Base-by-base conservation (phyloP, 2,329 filamentous ascomycete genomes). In the Epicoccum sorghinum region DNA sequence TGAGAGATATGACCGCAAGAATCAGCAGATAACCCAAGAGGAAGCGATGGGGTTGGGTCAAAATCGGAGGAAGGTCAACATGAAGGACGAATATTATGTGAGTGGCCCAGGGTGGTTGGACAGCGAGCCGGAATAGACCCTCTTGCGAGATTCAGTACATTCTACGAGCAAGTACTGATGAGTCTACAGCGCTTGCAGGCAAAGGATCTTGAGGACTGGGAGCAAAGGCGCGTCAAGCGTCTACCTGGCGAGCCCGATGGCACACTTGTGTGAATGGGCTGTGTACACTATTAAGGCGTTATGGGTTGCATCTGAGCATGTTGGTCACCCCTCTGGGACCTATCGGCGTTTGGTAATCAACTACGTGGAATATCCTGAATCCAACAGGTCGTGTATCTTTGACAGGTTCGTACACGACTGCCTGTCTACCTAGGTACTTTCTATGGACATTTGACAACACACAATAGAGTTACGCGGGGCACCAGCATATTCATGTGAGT, bases 161-260 rank as follows among this genome's bases (percentile, higher is more conserved):
- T n/a, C 4, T 7, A 1, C 18, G n/a, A 27, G 30, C 7, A 7
- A 13, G 33, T 37, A 40, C 63, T 68, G 48, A 70, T 52, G 8
- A 9, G 14, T 33, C 52, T 43, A 36, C 75, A 95, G 90, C 86
- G 87, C 77, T 80, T 90, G 35, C 89, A 91, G 64, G 90, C 90
- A 29, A 96, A 96, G 75, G 95, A 98, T 71, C 78, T 98, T 57
- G 93, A 99, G 69, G 85, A 91, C 70, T 99, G 95, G 95, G 93
- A 98, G 74, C 95, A 98, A 78, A 96, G 95, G 77, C 86, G 96
- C 47, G 92, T 98, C 9, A 87, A 96, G 79, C 83, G 95, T 71
- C 82, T 97, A 57, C 87, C 90, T 18, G 95, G 95, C 62, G 96
- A 99, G 76, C 89, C 86, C 57, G 93, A 99, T 74, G 93, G 93